Percentiles rank a stretch among this genome's conserved stretches.
Evolutionary conservation across 495 filamentous ascomycete species (phyloP).

Genomic region (Symbiotaphrina buchneri): DNA sequence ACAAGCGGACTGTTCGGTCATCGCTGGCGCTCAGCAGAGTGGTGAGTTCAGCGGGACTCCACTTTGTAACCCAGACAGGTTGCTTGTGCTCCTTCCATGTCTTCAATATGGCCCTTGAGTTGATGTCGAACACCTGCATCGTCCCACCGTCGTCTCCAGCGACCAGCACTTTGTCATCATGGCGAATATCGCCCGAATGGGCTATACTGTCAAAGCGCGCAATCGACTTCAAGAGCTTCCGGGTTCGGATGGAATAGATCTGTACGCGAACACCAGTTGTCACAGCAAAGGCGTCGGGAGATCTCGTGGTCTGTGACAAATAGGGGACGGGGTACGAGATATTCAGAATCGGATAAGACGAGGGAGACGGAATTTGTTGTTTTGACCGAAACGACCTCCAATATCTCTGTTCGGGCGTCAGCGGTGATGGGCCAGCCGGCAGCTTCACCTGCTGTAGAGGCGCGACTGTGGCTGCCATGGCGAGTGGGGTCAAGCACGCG

Average conservation of each 20-base stretch:
- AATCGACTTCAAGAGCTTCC: slow-evolving; percentile 77
- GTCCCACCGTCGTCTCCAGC: slow-evolving; percentile 77
- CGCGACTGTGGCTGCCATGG: slow-evolving; percentile 76
- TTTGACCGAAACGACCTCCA: slow-evolving; percentile 86
- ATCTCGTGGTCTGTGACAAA: slow-evolving; percentile 19
- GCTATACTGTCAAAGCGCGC: slow-evolving; percentile 78
- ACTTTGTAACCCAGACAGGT: slow-evolving; percentile 79
- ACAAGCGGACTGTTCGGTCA: slow-evolving; percentile 76
- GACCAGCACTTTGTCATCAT: slow-evolving; percentile 72
- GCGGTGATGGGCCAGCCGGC: slow-evolving; percentile 42
- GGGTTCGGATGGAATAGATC: slow-evolving; percentile 72
- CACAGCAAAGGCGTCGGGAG: slow-evolving; percentile 64
- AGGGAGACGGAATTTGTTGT: slow-evolving; percentile 63
- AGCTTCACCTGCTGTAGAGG: slow-evolving; percentile 69
- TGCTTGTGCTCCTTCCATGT: slow-evolving; percentile 94
- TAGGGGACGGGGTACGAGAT: slow-evolving; percentile 52
- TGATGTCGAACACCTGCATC: slow-evolving; percentile 87
- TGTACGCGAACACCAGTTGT: slow-evolving; percentile 82
- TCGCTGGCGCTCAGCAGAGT: slow-evolving; percentile 67
- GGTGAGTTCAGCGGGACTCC: slow-evolving; percentile 70
- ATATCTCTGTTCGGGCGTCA: slow-evolving; percentile 82
- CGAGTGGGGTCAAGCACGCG: too few relatives aligned
- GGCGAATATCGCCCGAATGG: slow-evolving; percentile 63
- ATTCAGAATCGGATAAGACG: slow-evolving; percentile 64
- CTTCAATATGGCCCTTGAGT: slow-evolving; percentile 73